phyloP scores from a whole-genome alignment of 768 basidiomycete species.

The Tricholoma furcatifolium region DNA sequence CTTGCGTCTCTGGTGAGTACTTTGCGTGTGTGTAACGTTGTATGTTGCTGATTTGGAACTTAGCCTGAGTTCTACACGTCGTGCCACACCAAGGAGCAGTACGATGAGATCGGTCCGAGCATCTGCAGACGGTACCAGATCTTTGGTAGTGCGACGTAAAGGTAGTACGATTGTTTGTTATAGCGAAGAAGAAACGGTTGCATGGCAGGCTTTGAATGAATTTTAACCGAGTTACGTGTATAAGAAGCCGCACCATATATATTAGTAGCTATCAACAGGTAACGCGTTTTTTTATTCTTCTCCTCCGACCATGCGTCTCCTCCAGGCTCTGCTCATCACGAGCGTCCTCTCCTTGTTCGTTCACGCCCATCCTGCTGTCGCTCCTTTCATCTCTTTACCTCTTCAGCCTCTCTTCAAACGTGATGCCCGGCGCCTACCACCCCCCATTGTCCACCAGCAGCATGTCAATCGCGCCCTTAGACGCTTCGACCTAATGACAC shows the following conservation, averaged over 20 bases:
- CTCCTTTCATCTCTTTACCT: constrained; percentile 20
- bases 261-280: background rate
- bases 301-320: constrained; percentile 11
- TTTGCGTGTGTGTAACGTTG: background rate
- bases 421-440: constrained; percentile 7
- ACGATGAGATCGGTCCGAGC: constrained; percentile 90
- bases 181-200: background rate
- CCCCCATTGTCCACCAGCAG: constrained; percentile 45
- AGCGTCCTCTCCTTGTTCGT: constrained; percentile 3
- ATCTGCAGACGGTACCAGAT: constrained; percentile 93
- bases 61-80: constrained; percentile 95
- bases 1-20: constrained; percentile 81
- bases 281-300: background rate
- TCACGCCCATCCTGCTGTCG: constrained; percentile 8
- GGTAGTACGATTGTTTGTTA: constrained; percentile 1
- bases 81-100: constrained; percentile 93
- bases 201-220: too few species aligned
- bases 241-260: too few species aligned
- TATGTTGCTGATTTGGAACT: constrained; percentile 2
- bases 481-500: constrained; percentile 59
- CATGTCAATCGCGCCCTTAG: constrained; percentile 53
- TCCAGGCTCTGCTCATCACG: constrained; percentile 6
- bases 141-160: constrained; percentile 83
- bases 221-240: too few species aligned
- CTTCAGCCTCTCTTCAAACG: constrained; percentile 9